Conservation (phyloP, 2,329 filamentous ascomycete species). For the Fusarium musae region DNA sequence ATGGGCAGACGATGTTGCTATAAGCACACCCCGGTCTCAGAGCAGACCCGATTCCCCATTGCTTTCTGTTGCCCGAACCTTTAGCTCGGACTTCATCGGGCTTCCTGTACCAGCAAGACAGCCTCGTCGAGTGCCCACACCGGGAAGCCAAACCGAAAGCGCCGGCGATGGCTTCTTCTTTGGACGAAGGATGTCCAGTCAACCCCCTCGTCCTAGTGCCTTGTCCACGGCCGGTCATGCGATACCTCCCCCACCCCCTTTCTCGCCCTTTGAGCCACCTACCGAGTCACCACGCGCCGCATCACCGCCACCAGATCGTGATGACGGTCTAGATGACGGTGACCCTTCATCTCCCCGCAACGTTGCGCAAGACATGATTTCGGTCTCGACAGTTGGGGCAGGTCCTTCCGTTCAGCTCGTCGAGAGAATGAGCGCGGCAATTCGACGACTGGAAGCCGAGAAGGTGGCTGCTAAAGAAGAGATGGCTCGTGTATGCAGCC, state of each 20-base stretch:
- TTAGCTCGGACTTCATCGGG: slow-evolving; percentile 65
- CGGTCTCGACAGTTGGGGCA: slow-evolving; percentile 87
- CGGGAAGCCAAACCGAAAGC: slow-evolving; percentile 60
- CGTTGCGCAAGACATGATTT: slow-evolving; percentile 84
- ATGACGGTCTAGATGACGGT: slow-evolving; percentile 62
- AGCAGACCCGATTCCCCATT: slow-evolving; percentile 67
- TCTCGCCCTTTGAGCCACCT: slow-evolving; percentile 59
- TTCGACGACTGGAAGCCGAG: slow-evolving; percentile 90
- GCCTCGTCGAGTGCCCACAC: slow-evolving; percentile 51
- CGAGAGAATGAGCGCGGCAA: slow-evolving; percentile 93
- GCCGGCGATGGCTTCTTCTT: slow-evolving; percentile 53
- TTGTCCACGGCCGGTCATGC: slow-evolving; percentile 52
- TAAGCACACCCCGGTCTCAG: slow-evolving; percentile 55
- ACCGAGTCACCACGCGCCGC: slow-evolving; percentile 51
- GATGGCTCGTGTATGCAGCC: slow-evolving; percentile 78
- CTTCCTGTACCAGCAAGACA: slow-evolving; percentile 54
- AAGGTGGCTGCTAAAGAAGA: slow-evolving; percentile 92
- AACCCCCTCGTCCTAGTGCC: slow-evolving; percentile 58
- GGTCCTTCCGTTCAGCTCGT: slow-evolving; percentile 95
- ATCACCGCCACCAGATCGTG: slow-evolving; percentile 57
- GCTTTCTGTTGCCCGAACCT: slow-evolving; percentile 61
- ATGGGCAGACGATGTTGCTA: slow-evolving; percentile 64
- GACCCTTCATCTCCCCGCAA: slow-evolving; percentile 70
- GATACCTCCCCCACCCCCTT: slow-evolving; percentile 52
- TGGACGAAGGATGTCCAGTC: slow-evolving; percentile 61